Base-by-base conservation (phyloP, 257 asterid genomes). In the Nicotiana noctiflora region DNA sequence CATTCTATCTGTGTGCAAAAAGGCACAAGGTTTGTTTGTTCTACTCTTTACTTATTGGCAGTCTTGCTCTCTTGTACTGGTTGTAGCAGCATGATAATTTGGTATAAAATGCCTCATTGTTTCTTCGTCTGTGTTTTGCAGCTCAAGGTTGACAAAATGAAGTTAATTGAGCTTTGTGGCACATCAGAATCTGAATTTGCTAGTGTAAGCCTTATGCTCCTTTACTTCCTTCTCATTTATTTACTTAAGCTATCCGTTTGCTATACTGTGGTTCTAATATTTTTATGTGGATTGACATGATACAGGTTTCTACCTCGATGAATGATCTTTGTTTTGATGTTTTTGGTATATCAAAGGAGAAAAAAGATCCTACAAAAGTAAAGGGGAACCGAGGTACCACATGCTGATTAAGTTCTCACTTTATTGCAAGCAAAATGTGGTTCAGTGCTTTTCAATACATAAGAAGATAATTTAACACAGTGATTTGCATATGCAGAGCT, bases 121-220 rank as follows among this genome's bases (percentile, higher is more conserved):
- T 18, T 72, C 14, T 75, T 44, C 1, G 2, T 49, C 29, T 49
- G 18, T 64, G 59, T 67, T 86, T 68, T 83, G 83, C 90, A 95
- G 99, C 91, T 95, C 80, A 95, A 93, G 88, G 97, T 89, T 17
- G 99, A 95, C 80, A 95, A 90, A 82, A 76, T 82, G 65, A 95
- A 90, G 95, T 81, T 95, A 82, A 89, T 93, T 62, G 98, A 92
- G 81, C 88, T 95, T 62, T 93, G 97, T 46, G 99, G 98, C 56
- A 89, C 97, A 80, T 89, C 98, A 70, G 99, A 95, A 83, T 85
- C 97, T 29, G 99, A 91, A 83, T 95, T 92, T 82, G 63, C 97
- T 63, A 90, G 81, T 81, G 97, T 95, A 88, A 89, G 93, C 49
- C 34, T 25, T 4, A 13, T 8, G 3, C 77, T 29, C 53, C 83